Percentiles rank a stretch among this genome's conserved stretches.
phyloP scores from a whole-genome alignment of 2,329 filamentous ascomycete species.

The Pseudonectria buxi region DNA sequence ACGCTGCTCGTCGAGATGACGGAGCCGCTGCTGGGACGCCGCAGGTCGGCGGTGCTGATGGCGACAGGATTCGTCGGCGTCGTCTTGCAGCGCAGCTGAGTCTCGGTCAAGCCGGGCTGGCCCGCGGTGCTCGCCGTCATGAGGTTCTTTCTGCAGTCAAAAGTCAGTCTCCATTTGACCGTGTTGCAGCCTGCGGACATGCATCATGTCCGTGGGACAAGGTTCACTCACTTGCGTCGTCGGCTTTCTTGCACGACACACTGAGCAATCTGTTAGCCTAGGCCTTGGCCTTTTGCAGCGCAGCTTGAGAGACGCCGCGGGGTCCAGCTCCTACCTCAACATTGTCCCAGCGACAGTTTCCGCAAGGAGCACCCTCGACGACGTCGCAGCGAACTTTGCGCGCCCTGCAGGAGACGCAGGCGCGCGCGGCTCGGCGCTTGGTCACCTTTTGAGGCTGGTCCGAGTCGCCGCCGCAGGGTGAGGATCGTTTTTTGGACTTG shows the following conservation, averaged over 20 bases:
- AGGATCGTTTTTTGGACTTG: slow-evolving; percentile 28
- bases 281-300: slow-evolving; percentile 6
- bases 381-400: slow-evolving; percentile 93
- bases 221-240: slow-evolving; percentile 66
- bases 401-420: slow-evolving; percentile 80
- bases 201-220: background rate
- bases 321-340: slow-evolving; percentile 44
- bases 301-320: slow-evolving; percentile 5
- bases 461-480: slow-evolving; percentile 22
- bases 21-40: slow-evolving; percentile 31
- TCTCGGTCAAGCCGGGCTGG: slow-evolving; percentile 36
- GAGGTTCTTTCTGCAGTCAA: slow-evolving; percentile 36
- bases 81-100: slow-evolving; percentile 35
- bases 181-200: too few relatives aligned
- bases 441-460: slow-evolving; percentile 41
- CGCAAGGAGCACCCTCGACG: slow-evolving; percentile 79
- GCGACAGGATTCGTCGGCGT: slow-evolving; percentile 23
- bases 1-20: slow-evolving; percentile 27
- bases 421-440: slow-evolving; percentile 84
- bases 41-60: slow-evolving; percentile 30
- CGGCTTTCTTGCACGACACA: slow-evolving; percentile 76
- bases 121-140: slow-evolving; percentile 32
- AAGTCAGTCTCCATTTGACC: slow-evolving; percentile 17
- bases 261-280: slow-evolving; percentile 19
- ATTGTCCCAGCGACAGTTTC: slow-evolving; percentile 77